phyloP scores from a whole-genome alignment of 306 rosid species.

The Ormosia semicastrata region DNA sequence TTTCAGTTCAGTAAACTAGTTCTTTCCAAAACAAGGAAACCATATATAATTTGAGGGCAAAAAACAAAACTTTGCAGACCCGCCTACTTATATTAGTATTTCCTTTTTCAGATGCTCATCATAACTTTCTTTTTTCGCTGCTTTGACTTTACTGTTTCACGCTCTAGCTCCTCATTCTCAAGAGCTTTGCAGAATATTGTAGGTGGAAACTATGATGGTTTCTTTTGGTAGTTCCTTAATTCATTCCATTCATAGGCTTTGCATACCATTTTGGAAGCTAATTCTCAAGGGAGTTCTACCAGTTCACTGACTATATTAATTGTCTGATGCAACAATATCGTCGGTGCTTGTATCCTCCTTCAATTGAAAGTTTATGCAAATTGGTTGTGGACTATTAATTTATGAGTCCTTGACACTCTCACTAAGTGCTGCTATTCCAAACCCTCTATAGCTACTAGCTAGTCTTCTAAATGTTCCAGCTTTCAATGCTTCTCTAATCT shows the following conservation, averaged over 20 bases:
- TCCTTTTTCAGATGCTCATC: conserved; percentile 18
- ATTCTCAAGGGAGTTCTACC: background rate
- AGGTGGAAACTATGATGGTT: conserved; percentile 13
- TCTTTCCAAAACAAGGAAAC: conserved; percentile 15
- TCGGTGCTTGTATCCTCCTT: conserved; percentile 24
- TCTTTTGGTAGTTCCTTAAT: conserved; percentile 15
- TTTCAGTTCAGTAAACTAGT: conserved; percentile 21
- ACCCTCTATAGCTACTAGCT: conserved; percentile 18
- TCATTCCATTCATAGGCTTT: background rate
- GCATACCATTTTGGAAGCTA: conserved; percentile 4
- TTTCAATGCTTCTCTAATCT: conserved; percentile 18
- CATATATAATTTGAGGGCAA: background rate
- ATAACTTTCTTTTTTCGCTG: background rate
- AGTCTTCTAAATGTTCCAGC: conserved; percentile 2
- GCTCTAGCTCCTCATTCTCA: background rate
- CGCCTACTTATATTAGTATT: conserved; percentile 6
- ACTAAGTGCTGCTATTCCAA: background rate
- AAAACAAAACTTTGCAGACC: background rate
- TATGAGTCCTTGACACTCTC: conserved; percentile 16
- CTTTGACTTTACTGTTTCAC: conserved; percentile 19
- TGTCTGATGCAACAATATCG: conserved; percentile 27
- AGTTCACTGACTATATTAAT: background rate
- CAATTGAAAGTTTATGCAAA: conserved; percentile 18
- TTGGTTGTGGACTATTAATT: conserved; percentile 22
- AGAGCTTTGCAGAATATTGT: conserved; percentile 5